phyloP scores from a whole-genome alignment of 1,284 basidiomycete genomes.

The Hemileia vastatrix region DNA sequence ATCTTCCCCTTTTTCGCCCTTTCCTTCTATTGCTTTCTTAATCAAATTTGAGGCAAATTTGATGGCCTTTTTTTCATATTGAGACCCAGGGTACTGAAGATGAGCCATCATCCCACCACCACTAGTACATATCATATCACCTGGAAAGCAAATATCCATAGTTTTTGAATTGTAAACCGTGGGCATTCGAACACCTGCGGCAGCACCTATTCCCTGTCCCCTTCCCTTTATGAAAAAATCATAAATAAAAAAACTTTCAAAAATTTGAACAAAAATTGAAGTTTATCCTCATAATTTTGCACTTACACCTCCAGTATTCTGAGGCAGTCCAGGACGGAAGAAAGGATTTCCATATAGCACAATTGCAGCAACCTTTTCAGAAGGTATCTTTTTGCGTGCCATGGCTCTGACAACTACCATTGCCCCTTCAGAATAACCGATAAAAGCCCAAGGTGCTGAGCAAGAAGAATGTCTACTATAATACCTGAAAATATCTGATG shows the following conservation, averaged over 20 bases:
- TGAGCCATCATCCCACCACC: background rate
- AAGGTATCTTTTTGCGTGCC: background rate
- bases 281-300: too few relatives aligned
- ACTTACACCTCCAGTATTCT: too few relatives aligned
- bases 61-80: background rate
- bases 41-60: background rate
- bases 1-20: too few relatives aligned
- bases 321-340: too few relatives aligned
- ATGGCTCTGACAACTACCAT: background rate
- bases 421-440: background rate
- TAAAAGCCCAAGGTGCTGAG: background rate
- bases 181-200: background rate
- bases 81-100: background rate
- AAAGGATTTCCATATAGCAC: background rate
- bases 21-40: too few relatives aligned
- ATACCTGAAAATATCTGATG: background rate
- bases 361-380: background rate
- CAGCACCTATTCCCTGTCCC: background rate
- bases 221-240: background rate
- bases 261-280: too few relatives aligned
- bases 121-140: slow-evolving; percentile 1
- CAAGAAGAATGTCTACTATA: background rate
- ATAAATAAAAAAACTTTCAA: too few relatives aligned
- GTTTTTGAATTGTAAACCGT: background rate
- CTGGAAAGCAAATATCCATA: background rate